Evolutionary conservation across 176 grass and related monocot genomes (phyloP), one percentile per base, ranked within the genome.

Genomic region (Bromus sterilis): DNA sequence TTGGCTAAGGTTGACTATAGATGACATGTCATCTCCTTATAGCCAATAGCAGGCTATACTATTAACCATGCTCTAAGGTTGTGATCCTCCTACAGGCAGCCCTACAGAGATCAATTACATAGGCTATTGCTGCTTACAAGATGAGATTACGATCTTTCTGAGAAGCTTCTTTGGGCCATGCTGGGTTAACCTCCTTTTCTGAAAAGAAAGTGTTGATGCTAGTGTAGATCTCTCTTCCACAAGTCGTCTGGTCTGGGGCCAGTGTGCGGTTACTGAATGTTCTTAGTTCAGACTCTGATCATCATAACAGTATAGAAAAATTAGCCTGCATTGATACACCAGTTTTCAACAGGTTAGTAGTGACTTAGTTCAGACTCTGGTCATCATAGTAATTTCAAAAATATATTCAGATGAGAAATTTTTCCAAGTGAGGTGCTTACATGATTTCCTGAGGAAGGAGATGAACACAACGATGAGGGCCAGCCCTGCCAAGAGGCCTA

Each of bases 391-490:
- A n/a, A n/a, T n/a, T n/a, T n/a, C n/a, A n/a, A n/a, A n/a, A n/a
- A n/a, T n/a, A n/a, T n/a, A n/a, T 29, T 23, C 34, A 15, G 40
- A 25, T 24, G 34, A 11, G 24, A 33, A 5, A 2, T 1, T 25
- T 21, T 80, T 4, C 11, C 2, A 4, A 9, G 74, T 11, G 11
- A 53, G 56, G 35, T 12, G 73, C 56, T 91, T 87, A 78, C 93
- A 95, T 85, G 56, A 21, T 80, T 75, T 95, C 30, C 79, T 90
- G 55, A 89, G 87, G 67, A 93, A 95, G 15, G 97, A 93, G 74
- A 99, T 72, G 85, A 95, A 99, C 18, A 99, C 85, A 63, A 99
- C 93, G 35, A 95, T 58, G 48, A 99, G 48, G 5, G 85, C 91
- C 20, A 99, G 66, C 33, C 93, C 97, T 66, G 89, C 93, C 74